Evolutionary conservation across 768 basidiomycete species (phyloP), one percentile per base, ranked within the genome.

Genomic region (Mycena chlorophos): DNA sequence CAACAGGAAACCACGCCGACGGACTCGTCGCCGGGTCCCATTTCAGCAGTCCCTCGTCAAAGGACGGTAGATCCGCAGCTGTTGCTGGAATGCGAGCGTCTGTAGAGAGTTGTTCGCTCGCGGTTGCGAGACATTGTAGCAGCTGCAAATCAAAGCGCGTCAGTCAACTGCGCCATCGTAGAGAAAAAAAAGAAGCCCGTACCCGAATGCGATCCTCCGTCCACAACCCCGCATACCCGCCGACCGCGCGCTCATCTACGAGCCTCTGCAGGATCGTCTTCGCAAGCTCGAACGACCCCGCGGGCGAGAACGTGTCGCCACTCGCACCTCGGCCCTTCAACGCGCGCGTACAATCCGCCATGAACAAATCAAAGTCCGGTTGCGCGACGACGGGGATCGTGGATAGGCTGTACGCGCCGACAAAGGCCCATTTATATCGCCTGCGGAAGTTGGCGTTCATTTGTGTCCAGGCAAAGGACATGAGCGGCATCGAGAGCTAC

Each of bases 341-440:
- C 2, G 77, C 65, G 14, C 73, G 72, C 4, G 66, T 64, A 58
- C 77, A 80, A 2, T 70, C 66, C 0, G 68, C 55, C 12, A 76
- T 71, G 59, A 88, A 85, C n/a, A 70, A 62, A 14, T 73, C 62
- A n/a, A 86, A 72, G 42, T 81, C 76, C 0, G 87, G 87, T n/a
- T 80, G 74, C 0, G 75, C 79, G n/a, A 85, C 65, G 0, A 77
- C 75, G 3, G 74, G 70, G 0, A 67, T 69, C 6, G 74, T 68
- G 10, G 80, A 73, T n/a, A 73, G 70, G 4, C 82, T 80, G 60
- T 89, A 89, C 47, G 82, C 81, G 0, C 77, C 70, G 22, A 73
- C 67, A 59, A 85, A 89, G 0, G 88, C 85, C 90, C 90, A 92
- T 64, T 92, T 92, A 63, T 89, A 89, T 30, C 90, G 79, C 14